These are phyloP conservation scores for Beta vulgaris DNA, from an alignment of 148 eudicot species.

Conservation along the genomic window DNA sequence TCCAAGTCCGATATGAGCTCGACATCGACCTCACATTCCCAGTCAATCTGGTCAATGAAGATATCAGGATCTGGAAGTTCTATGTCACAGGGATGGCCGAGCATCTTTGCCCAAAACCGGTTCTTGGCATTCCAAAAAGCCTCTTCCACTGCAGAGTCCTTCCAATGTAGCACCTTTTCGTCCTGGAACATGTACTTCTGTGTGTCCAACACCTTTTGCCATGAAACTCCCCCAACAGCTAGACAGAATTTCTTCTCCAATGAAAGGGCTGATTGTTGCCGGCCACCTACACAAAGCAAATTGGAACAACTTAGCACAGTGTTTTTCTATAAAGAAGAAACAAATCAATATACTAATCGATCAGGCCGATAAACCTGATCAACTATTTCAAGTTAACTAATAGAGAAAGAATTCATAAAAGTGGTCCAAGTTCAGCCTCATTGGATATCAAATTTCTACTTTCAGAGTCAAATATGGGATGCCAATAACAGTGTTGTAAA, in stretches of 20 bases:
- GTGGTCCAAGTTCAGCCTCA: background rate
- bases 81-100: slow-evolving; percentile 49
- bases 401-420: background rate
- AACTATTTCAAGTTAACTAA: background rate
- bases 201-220: slow-evolving; percentile 48
- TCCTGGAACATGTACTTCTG: slow-evolving; percentile 47
- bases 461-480: background rate
- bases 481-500: background rate
- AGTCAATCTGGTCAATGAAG: slow-evolving; percentile 61
- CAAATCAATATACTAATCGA: background rate
- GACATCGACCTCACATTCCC: slow-evolving; percentile 46
- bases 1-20: slow-evolving; percentile 42
- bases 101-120: slow-evolving; percentile 52
- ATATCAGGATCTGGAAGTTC: slow-evolving; percentile 59
- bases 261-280: slow-evolving; percentile 44
- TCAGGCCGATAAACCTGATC: background rate
- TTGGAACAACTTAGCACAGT: background rate
- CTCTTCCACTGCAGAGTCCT: slow-evolving; percentile 67
- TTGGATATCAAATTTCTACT: background rate
- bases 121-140: slow-evolving; percentile 61
- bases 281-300: slow-evolving; percentile 33
- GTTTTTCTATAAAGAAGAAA: background rate
- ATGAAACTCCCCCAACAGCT: slow-evolving; percentile 49
- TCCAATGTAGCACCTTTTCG: slow-evolving; percentile 53
- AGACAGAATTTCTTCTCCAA: slow-evolving; percentile 70